A percentile compares a stretch with the other conserved stretches of the same genome.
These are phyloP conservation scores for Fusarium sp. DNA, from an alignment of 2,329 filamentous ascomycete species.

Conservation along the genomic window DNA sequence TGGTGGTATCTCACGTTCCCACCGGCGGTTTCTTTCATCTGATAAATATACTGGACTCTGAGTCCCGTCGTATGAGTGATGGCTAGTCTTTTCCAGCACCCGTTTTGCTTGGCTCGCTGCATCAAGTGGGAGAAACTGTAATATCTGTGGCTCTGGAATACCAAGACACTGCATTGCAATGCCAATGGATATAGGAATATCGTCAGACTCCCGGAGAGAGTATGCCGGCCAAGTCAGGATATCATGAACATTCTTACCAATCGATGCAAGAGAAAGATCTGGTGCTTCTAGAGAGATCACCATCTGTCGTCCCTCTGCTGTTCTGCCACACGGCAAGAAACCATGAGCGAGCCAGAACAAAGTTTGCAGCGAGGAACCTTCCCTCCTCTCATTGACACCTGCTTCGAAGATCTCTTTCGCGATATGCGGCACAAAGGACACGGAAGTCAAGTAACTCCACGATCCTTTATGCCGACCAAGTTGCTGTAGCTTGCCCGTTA, in stretches of 20 bases:
- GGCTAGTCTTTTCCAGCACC: accelerated
- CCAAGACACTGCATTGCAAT: neutral
- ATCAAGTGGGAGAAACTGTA: accelerated
- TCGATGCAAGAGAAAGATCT: accelerated
- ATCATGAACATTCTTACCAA: accelerated
- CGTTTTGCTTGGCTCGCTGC: neutral
- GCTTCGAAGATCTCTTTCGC: neutral
- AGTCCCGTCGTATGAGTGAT: accelerated
- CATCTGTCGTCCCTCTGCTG: neutral
- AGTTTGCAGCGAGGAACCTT: neutral
- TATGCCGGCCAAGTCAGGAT: accelerated
- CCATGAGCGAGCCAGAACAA: neutral
- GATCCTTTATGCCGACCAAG: neutral
- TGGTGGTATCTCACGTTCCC: accelerated
- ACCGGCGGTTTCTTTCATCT: accelerated
- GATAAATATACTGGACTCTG: accelerated
- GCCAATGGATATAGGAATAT: accelerated
- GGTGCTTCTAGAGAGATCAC: accelerated
- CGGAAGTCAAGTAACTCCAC: neutral
- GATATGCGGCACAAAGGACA: neutral
- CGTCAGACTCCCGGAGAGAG: neutral
- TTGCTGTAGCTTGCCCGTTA: neutral
- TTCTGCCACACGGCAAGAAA: accelerated
- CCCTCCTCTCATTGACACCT: accelerated
- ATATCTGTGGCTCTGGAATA: neutral